Evolutionary conservation across 2,329 filamentous ascomycete species (phyloP).

Genomic region (Trichoderma harzianum): DNA sequence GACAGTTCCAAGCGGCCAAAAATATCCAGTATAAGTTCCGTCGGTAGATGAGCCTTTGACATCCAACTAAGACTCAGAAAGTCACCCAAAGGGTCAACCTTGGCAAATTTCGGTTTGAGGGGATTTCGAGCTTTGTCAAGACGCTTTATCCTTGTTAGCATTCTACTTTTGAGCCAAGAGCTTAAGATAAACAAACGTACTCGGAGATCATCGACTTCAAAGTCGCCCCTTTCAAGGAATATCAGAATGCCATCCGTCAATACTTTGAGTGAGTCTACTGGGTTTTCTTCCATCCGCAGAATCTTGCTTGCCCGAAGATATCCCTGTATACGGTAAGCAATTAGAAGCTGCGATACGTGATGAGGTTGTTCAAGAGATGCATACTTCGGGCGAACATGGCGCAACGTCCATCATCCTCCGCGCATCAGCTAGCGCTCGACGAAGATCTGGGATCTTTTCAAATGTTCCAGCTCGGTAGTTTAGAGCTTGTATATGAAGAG

Average conservation of each 20-base stretch:
- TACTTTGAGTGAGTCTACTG: conserved; percentile 39
- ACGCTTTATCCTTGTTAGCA: conserved; percentile 27
- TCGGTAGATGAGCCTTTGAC: conserved; percentile 26
- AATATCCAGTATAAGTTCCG: conserved; percentile 37
- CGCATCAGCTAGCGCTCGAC: conserved; percentile 38
- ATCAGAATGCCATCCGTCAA: conserved; percentile 40
- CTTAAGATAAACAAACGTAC: neutral
- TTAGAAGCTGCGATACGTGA: neutral
- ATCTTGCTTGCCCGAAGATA: conserved; percentile 43
- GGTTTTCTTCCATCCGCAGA: conserved; percentile 36
- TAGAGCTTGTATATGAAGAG: conserved; percentile 38
- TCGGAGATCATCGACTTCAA: neutral
- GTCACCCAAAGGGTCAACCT: conserved; percentile 33
- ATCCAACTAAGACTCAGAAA: conserved; percentile 6
- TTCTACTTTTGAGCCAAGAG: neutral
- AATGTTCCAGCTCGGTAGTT: conserved; percentile 42
- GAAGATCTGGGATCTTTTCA: conserved; percentile 37
- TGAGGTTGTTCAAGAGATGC: conserved; percentile 3
- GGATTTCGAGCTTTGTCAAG: conserved; percentile 34
- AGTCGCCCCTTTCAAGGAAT: conserved; percentile 21
- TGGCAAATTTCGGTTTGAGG: conserved; percentile 33
- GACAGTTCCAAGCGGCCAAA: conserved; percentile 35
- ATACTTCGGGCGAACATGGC: conserved; percentile 39
- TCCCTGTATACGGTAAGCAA: conserved; percentile 30
- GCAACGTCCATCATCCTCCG: conserved; percentile 44